These are phyloP conservation scores for Colletotrichum sp. DNA, from an alignment of 2,329 filamentous ascomycete species.

Conservation along the genomic window DNA sequence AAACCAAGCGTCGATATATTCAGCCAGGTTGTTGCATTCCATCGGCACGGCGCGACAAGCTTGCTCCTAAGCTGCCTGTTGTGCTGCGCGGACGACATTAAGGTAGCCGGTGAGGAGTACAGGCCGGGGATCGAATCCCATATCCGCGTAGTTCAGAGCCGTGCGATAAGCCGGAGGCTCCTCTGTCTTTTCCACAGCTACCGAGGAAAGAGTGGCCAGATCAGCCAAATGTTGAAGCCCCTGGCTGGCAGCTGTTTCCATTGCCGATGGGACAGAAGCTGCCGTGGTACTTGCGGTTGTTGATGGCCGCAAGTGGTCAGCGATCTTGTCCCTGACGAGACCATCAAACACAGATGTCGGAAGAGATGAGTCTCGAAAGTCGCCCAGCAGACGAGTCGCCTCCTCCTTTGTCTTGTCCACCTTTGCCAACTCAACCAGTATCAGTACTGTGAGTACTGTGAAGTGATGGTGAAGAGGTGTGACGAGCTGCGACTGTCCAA, in stretches of 20 bases:
- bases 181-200: constrained; percentile 25
- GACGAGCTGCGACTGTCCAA: constrained; percentile 56
- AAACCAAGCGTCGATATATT: neutral
- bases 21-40: neutral
- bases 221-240: constrained; percentile 68
- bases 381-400: constrained; percentile 58
- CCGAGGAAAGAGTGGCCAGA: constrained; percentile 44
- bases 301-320: constrained; percentile 41
- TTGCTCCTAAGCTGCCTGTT: constrained; percentile 10
- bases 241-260: constrained; percentile 50
- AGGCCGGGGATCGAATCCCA: constrained; percentile 45
- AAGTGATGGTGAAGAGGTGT: constrained; percentile 74
- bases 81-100: constrained; percentile 19
- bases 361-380: constrained; percentile 55
- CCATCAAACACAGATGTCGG: constrained; percentile 60
- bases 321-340: constrained; percentile 56
- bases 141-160: constrained; percentile 41
- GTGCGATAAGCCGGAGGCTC: constrained; percentile 22
- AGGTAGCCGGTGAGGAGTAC: constrained; percentile 45
- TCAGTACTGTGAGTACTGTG: constrained; percentile 61
- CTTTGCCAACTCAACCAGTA: constrained; percentile 64
- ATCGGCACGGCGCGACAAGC: neutral
- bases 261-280: constrained; percentile 38
- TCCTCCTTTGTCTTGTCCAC: constrained; percentile 61
- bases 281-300: constrained; percentile 18